phyloP scores from a whole-genome alignment of 345 rosid species.

The Microcos paniculata region DNA sequence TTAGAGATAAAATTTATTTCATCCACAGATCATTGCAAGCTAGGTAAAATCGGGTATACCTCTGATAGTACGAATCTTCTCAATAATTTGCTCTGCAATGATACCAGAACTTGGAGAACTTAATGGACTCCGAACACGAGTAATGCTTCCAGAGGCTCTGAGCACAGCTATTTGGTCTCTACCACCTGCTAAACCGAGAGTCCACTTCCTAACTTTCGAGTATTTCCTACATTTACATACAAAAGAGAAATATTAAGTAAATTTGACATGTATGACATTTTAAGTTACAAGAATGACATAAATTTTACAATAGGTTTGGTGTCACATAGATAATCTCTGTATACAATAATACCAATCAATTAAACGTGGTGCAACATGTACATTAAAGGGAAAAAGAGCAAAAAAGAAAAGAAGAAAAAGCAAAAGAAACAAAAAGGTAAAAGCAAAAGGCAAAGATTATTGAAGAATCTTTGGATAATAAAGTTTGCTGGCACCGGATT shows the following conservation, averaged over 20 bases:
- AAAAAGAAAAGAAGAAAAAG: neutral
- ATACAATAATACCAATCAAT: neutral
- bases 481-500: no score
- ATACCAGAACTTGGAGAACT: slow-evolving; percentile 66
- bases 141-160: slow-evolving; percentile 91
- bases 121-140: slow-evolving; percentile 72
- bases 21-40: neutral
- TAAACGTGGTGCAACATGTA: neutral
- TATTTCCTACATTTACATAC: slow-evolving; percentile 59
- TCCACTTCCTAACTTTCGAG: slow-evolving; percentile 78
- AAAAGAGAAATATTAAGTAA: neutral
- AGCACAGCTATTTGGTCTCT: slow-evolving; percentile 78
- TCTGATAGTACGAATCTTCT: slow-evolving; percentile 78
- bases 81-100: slow-evolving; percentile 78
- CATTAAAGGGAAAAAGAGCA: neutral
- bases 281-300: slow-evolving; percentile 6
- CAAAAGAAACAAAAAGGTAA: no score
- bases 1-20: neutral
- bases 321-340: neutral
- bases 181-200: slow-evolving; percentile 88
- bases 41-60: slow-evolving; percentile 41
- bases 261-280: neutral
- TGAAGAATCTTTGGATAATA: no score
- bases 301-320: neutral
- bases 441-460: no score